Evolutionary conservation across 2,329 filamentous ascomycete genomes (phyloP), one percentile per base, ranked within the genome.

Genomic region (Coniella vitis): DNA sequence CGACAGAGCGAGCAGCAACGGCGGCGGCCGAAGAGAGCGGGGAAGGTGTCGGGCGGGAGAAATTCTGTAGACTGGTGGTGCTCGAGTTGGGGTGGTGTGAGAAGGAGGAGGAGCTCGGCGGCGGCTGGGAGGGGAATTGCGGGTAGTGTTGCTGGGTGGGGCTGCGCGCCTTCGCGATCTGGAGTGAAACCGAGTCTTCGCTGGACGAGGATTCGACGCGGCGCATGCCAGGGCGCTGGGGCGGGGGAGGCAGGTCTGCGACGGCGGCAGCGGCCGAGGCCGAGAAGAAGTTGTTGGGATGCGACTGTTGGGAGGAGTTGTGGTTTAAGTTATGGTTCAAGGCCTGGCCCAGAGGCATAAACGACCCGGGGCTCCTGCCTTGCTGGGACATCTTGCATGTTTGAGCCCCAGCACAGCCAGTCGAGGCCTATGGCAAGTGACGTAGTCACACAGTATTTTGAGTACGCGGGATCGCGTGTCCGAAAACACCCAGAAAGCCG

Each of bases 41-140:
- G 35, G 46, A 45, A 45, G 62, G 65, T 5, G 66, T 72, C 36
- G 79, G 78, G 14, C 79, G 73, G 20, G 78, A 81, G 66, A 79
- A 83, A 69, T 78, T 81, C 52, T 77, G 76, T 19, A 71, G 70
- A 54, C 66, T 74, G 50, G 64, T 62, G 52, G 63, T 68, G 64
- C 72, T 78, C 47, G 68, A 65, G 62, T 72, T 78, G 54, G 66
- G 58, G 52, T 72, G 71, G 25, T 29, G 25, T 29, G 25, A 29
- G 13, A 68, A 64, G 39, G 47, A 50, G 5, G 70, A 67, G 55
- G 78, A 75, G 59, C 68, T 60, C 61, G 47, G 62, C 60, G 47
- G 62, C 60, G 52, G 57, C 61, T 51, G 66, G 29, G 47, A 42
- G 22, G 49, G 49, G 46, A 52, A 48, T 25, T 52, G 49, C 36